Evolutionary conservation across 805 yeast genomes (phyloP).

Genomic region (Schwanniomyces occidentalis): DNA sequence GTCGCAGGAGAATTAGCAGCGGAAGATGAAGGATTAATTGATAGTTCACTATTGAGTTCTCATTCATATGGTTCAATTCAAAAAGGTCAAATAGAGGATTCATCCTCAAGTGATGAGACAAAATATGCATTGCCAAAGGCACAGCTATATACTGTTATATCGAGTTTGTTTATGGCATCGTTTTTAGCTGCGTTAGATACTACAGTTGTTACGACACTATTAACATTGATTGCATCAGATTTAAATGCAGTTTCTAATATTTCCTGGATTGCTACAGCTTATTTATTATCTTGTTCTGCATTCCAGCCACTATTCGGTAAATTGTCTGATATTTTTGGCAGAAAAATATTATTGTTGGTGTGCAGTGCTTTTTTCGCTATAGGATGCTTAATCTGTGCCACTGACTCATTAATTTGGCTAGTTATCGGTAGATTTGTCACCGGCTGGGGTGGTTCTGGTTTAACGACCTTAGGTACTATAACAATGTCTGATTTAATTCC

Average conservation of each 20-base stretch:
- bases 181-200: conserved; percentile 67
- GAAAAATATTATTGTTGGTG: conserved; percentile 51
- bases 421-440: conserved; percentile 68
- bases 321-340: conserved; percentile 69
- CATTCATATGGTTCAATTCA: conserved; percentile 19
- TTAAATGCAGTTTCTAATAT: conserved; percentile 61
- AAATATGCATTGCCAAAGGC: conserved; percentile 31
- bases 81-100: conserved; percentile 4
- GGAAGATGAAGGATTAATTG: conserved; percentile 27
- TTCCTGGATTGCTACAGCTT: conserved; percentile 75
- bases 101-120: conserved; percentile 11
- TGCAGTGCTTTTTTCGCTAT: conserved; percentile 58
- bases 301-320: conserved; percentile 76
- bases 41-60: conserved; percentile 8
- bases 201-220: conserved; percentile 65
- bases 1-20: conserved; percentile 39
- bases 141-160: conserved; percentile 29
- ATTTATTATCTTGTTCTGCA: conserved; percentile 66
- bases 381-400: conserved; percentile 57
- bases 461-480: conserved; percentile 72
- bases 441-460: conserved; percentile 92
- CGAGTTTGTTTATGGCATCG: conserved; percentile 36
- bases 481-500: conserved; percentile 77
- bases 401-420: conserved; percentile 47
- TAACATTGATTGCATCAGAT: conserved; percentile 68